Conservation (phyloP, 2,329 filamentous ascomycete genomes). For the Zymoseptoria pseudotritici region DNA sequence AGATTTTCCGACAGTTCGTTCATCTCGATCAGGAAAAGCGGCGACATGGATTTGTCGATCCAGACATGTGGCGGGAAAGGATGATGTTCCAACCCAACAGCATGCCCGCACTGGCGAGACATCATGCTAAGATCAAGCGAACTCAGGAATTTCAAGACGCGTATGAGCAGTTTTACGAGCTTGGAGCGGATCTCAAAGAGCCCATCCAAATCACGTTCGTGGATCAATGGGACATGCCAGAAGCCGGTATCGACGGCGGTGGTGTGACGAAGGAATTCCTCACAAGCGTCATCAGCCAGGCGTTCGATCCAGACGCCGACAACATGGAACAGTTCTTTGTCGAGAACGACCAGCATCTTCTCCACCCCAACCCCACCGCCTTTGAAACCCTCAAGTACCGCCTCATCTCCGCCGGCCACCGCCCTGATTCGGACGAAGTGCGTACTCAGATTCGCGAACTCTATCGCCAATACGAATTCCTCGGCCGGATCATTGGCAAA, state of each 20-base stretch:
- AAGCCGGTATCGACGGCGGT: constrained; percentile 93
- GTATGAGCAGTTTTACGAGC: constrained; percentile 69
- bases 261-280: constrained; percentile 97
- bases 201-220: constrained; percentile 95
- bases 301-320: constrained; percentile 55
- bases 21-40: constrained; percentile 66
- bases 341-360: constrained; percentile 74
- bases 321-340: constrained; percentile 54
- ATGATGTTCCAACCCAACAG: constrained; percentile 25
- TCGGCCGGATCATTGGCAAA: constrained; percentile 88
- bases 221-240: constrained; percentile 75
- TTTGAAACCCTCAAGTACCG: constrained; percentile 20
- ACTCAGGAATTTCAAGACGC: constrained; percentile 80
- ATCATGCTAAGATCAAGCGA: constrained; percentile 73
- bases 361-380: constrained; percentile 77
- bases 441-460: constrained; percentile 32
- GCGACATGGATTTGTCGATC: constrained; percentile 60
- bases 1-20: constrained; percentile 93
- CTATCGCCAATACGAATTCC: constrained; percentile 75
- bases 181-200: constrained; percentile 81
- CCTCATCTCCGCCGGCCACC: constrained; percentile 5
- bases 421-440: constrained; percentile 7
- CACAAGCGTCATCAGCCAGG: constrained; percentile 77
- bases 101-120: constrained; percentile 39
- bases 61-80: constrained; percentile 64